phyloP scores from a whole-genome alignment of 2,329 filamentous ascomycete species.

The Beauveria bassiana region DNA sequence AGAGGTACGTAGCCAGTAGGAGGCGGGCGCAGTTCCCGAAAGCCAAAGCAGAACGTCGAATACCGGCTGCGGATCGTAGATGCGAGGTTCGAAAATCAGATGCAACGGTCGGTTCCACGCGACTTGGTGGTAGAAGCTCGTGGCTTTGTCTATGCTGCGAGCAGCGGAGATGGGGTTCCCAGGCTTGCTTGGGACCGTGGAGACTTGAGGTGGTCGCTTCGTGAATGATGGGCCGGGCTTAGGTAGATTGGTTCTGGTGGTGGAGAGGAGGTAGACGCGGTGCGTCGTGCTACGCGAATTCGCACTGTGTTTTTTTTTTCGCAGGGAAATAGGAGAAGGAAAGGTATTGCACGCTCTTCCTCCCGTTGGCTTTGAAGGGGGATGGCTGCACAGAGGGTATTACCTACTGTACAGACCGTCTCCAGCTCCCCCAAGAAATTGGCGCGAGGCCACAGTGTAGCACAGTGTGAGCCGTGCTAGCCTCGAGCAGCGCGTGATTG shows the following conservation, averaged over 20 bases:
- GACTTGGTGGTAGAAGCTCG: conserved; percentile 6
- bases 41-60: background rate
- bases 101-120: conserved; percentile 7
- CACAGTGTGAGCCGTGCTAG: conserved; percentile 3
- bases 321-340: background rate
- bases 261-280: background rate
- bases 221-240: conserved; percentile 6
- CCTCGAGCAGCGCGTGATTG: background rate
- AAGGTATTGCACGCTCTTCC: background rate
- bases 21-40: conserved; percentile 1
- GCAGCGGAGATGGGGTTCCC: conserved; percentile 10
- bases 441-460: background rate
- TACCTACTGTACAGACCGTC: background rate
- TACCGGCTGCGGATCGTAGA: background rate
- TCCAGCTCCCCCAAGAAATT: background rate
- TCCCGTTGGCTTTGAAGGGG: too few relatives aligned
- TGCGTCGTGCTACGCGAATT: background rate
- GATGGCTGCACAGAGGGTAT: too few relatives aligned
- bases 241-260: conserved; percentile 9
- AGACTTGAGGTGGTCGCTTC: conserved; percentile 9
- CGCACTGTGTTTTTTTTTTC: conserved; percentile 2
- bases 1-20: background rate
- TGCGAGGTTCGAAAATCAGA: background rate
- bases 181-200: conserved; percentile 7
- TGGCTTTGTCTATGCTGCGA: conserved; percentile 4